A percentile compares a stretch with the other conserved stretches of the same genome.
These are phyloP conservation scores for Helicocarpus griseus DNA, from an alignment of 2,329 filamentous ascomycete genomes.

Conservation along the genomic window DNA sequence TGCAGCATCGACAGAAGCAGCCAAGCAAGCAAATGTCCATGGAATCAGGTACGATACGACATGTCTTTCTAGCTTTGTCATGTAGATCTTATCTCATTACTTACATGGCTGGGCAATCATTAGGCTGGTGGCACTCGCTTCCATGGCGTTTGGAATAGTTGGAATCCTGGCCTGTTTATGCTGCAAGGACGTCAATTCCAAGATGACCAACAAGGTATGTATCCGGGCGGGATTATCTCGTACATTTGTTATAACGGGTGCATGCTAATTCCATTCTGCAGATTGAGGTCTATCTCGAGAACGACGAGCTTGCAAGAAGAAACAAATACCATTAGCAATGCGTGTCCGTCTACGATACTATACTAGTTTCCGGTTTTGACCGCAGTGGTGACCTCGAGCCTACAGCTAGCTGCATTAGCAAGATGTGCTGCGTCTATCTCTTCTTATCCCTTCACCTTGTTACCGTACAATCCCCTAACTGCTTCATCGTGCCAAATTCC, in stretches of 20 bases:
- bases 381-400: too few relatives aligned
- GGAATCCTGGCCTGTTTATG: constrained; percentile 21
- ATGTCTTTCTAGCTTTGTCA: not conserved
- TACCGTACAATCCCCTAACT: too few relatives aligned
- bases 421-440: too few relatives aligned
- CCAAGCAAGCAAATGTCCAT: constrained; percentile 18
- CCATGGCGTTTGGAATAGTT: constrained; percentile 23
- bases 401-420: too few relatives aligned
- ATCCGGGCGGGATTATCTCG: too few relatives aligned
- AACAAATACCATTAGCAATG: not conserved
- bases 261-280: not conserved
- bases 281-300: constrained; percentile 5
- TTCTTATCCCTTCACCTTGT: too few relatives aligned
- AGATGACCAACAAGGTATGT: constrained; percentile 28
- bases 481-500: too few relatives aligned
- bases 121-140: constrained; percentile 21
- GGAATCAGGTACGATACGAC: constrained; percentile 16
- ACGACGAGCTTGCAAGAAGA: not conserved
- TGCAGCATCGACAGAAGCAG: constrained; percentile 14
- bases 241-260: not conserved
- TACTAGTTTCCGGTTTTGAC: too few relatives aligned
- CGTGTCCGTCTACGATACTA: too few relatives aligned
- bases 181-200: constrained; percentile 24
- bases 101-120: not conserved
- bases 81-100: not conserved